Conservation (phyloP, 495 filamentous ascomycete species). For the Podospora sp. region DNA sequence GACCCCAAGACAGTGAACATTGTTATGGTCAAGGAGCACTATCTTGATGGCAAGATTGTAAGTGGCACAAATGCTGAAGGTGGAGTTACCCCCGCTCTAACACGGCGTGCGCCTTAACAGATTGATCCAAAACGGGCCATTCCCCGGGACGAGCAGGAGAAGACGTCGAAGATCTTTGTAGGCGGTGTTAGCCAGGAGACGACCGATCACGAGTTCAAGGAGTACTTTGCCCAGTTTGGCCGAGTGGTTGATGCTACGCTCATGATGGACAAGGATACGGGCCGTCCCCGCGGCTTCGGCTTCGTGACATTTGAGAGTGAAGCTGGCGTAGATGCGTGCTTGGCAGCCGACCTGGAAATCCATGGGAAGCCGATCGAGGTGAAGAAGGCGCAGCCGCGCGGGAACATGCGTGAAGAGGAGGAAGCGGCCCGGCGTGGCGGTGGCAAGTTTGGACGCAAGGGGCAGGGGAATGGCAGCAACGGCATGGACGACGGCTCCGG, state of each 20-base stretch:
- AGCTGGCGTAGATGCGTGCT: conserved; percentile 87
- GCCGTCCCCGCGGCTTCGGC: conserved; percentile 93
- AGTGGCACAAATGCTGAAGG: conserved; percentile 38
- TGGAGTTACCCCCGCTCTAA: neutral
- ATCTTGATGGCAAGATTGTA: conserved; percentile 97
- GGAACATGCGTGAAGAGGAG: conserved; percentile 90
- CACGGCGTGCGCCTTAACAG: conserved; percentile 44
- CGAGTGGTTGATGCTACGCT: conserved; percentile 95
- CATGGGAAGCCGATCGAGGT: conserved; percentile 96
- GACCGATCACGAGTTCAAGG: conserved; percentile 90
- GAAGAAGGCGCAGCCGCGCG: conserved; percentile 94
- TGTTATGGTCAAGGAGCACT: conserved; percentile 99
- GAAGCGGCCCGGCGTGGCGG: conserved; percentile 67
- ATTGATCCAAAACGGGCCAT: conserved; percentile 98
- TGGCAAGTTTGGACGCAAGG: conserved; percentile 50
- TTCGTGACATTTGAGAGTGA: conserved; percentile 99
- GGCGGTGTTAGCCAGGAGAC: conserved; percentile 97
- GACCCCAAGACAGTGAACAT: conserved; percentile 97
- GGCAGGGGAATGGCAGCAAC: conserved; percentile 29
- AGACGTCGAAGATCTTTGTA: conserved; percentile 97
- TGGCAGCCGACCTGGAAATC: conserved; percentile 79
- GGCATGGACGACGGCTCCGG: conserved; percentile 46
- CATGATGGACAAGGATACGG: conserved; percentile 99
- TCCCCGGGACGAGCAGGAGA: conserved; percentile 95
- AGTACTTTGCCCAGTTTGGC: conserved; percentile 95